Evolutionary conservation across 2,329 filamentous ascomycete species (phyloP).

Genomic region (Aspergillus spinulosporus): DNA sequence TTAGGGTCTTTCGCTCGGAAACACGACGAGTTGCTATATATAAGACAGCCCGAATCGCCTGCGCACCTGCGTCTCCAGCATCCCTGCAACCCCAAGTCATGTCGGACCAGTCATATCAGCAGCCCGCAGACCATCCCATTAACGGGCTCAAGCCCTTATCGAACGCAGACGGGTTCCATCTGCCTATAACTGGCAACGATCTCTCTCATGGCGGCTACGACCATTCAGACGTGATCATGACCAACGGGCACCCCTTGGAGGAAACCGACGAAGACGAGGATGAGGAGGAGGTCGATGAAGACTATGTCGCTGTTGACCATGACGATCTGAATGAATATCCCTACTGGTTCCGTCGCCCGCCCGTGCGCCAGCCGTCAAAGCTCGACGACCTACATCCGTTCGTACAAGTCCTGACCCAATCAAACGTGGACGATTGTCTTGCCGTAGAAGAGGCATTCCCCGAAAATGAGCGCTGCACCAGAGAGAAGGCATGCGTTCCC

Average conservation of each 20-base stretch:
- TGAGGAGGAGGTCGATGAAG: slow-evolving; percentile 40
- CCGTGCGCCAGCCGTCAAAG: slow-evolving; percentile 38
- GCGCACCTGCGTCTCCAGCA: background rate
- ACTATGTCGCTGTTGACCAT: slow-evolving; percentile 45
- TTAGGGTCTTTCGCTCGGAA: background rate
- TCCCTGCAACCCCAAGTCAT: slow-evolving; percentile 21
- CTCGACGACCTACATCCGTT: slow-evolving; percentile 68
- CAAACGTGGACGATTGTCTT: slow-evolving; percentile 55
- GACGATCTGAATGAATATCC: slow-evolving; percentile 43
- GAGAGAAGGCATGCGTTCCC: slow-evolving; percentile 57
- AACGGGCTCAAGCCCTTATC: slow-evolving; percentile 34
- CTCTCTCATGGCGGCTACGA: slow-evolving; percentile 32
- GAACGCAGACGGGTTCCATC: slow-evolving; percentile 31
- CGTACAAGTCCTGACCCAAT: slow-evolving; percentile 67
- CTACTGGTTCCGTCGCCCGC: slow-evolving; percentile 45
- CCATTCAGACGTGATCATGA: slow-evolving; percentile 29
- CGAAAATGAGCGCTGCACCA: slow-evolving; percentile 56
- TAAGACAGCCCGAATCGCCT: background rate
- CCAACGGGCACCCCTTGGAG: slow-evolving; percentile 34
- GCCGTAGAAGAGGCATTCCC: slow-evolving; percentile 62
- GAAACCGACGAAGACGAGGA: slow-evolving; percentile 30
- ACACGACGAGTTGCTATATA: slow-evolving; percentile 3
- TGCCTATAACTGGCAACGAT: slow-evolving; percentile 31
- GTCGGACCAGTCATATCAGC: slow-evolving; percentile 32
- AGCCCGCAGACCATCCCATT: slow-evolving; percentile 34